A percentile compares a stretch with the other conserved stretches of the same genome.
Conservation (phyloP, 768 basidiomycete genomes). For the Cystobasidiopsis lactophilus region DNA sequence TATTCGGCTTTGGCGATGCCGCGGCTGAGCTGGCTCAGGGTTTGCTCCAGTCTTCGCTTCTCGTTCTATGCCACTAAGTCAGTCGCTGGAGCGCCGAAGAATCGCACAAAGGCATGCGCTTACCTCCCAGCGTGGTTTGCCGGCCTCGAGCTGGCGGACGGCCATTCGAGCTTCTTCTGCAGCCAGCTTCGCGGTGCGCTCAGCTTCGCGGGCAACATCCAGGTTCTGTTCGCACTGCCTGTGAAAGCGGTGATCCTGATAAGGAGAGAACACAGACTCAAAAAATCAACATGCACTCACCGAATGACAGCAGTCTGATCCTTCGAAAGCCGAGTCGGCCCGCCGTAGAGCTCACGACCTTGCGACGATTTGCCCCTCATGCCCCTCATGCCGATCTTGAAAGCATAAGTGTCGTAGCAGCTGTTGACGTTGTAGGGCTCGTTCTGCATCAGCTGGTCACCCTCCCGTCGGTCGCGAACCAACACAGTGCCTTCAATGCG, state of each 20-base stretch:
- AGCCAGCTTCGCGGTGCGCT: background rate
- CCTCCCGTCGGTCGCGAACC: slow-evolving; percentile 40
- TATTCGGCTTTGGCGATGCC: background rate
- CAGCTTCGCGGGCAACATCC: slow-evolving; percentile 17
- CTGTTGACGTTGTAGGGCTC: too few relatives aligned
- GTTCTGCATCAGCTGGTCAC: slow-evolving; percentile 33
- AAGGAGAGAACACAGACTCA: too few relatives aligned
- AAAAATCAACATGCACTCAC: too few relatives aligned
- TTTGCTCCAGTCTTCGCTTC: background rate
- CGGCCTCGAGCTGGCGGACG: background rate
- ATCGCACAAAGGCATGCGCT: background rate
- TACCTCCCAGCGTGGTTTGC: background rate
- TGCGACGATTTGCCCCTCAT: background rate
- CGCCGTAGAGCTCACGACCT: too few relatives aligned
- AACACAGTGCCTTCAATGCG: slow-evolving; percentile 53
- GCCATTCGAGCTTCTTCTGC: background rate
- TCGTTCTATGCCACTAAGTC: background rate
- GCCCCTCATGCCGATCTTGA: background rate
- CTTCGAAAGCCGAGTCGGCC: slow-evolving; percentile 10
- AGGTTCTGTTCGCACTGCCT: slow-evolving; percentile 28
- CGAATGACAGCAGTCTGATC: slow-evolving; percentile 11
- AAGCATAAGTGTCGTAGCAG: background rate
- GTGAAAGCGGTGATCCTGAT: background rate
- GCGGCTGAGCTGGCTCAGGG: too few relatives aligned
- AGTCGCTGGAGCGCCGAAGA: background rate